Evolutionary conservation across 495 filamentous ascomycete species (phyloP), one percentile per base, ranked within the genome.

Genomic region (Collariella sp.): DNA sequence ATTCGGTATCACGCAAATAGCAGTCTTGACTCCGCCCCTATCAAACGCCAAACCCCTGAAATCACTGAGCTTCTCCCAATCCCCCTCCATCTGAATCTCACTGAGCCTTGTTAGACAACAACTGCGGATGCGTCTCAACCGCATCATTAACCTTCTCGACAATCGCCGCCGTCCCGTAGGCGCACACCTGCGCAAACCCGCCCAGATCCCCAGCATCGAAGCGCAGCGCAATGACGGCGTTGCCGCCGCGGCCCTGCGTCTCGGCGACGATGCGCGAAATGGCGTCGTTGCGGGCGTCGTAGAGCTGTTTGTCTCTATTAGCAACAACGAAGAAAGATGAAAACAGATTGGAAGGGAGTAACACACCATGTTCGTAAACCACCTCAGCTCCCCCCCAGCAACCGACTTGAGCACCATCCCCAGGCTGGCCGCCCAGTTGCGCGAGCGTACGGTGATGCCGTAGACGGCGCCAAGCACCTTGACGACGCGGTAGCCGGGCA

Each of bases 391-490:
- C 5, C 79, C 79, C 29, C 79, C 79, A 9, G 74, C 74, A 1
- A 76, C 60, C 47, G 72, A 77, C 58, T 76, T 76, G 20, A 81
- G 42, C 16, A 75, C 74, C 58, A 75, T 73, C 40, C 65, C 67
- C 11, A 81, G 44, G 26, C 61, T 54, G 11, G 72, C 72, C 0
- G 68, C 70, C 59, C 64, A 64, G 59, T 82, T 83, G 15, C 79
- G 75, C 5, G 73, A 74, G 12, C 79, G 79, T 6, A 83, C 79
- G 0, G 77, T 80, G 29, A 83, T 69, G 18, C 79, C 79, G 67
- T 80, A 83, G 35, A 83, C 70, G 16, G 77, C 74, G 47, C 79
- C 79, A 10, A 83, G 73, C n/a, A 79, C 71, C n/a, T 67, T 67
- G 20, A 73, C 71, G 24, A 82, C 69, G 48, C 77, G 79, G 68